Evolutionary conservation across 1,284 basidiomycete species (phyloP).

Genomic region (Hemileccinum hortonii): DNA sequence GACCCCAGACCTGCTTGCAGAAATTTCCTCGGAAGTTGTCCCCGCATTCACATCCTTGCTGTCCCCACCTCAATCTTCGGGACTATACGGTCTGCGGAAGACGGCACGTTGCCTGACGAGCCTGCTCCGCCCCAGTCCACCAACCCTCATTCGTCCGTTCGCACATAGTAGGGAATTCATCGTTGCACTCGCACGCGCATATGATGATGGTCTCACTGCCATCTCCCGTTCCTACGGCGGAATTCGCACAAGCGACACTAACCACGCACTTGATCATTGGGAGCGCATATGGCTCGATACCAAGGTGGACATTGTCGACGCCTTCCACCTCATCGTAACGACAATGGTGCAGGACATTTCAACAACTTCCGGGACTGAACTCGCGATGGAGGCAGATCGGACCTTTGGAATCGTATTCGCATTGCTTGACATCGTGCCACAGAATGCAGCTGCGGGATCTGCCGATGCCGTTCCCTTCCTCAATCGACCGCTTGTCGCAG

Average conservation of each 20-base stretch:
- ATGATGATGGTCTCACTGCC: slow-evolving; percentile 53
- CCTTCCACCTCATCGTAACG: slow-evolving; percentile 58
- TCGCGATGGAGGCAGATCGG: slow-evolving; percentile 49
- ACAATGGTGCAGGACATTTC: slow-evolving; percentile 51
- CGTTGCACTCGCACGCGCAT: slow-evolving; percentile 55
- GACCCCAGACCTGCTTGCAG: slow-evolving; percentile 30
- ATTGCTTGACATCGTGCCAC: slow-evolving; percentile 47
- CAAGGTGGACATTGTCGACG: slow-evolving; percentile 68
- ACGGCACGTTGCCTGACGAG: slow-evolving; percentile 55
- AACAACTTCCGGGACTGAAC: slow-evolving; percentile 38
- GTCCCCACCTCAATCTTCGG: slow-evolving; percentile 41
- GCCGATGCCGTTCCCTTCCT: slow-evolving; percentile 54
- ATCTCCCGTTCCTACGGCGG: slow-evolving; percentile 64
- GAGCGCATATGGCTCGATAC: slow-evolving; percentile 65
- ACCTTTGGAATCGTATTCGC: slow-evolving; percentile 58
- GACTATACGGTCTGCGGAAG: slow-evolving; percentile 65
- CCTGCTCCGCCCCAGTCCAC: slow-evolving; percentile 53
- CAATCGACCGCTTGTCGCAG: slow-evolving; percentile 60
- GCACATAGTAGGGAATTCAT: slow-evolving; percentile 51
- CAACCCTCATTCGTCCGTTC: slow-evolving; percentile 49
- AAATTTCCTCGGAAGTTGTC: slow-evolving; percentile 46
- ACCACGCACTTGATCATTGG: slow-evolving; percentile 57
- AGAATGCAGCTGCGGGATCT: slow-evolving; percentile 6
- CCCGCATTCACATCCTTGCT: slow-evolving; percentile 57
- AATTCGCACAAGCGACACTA: slow-evolving; percentile 28